Evolutionary conservation across 495 filamentous ascomycete species (phyloP), one percentile per base, ranked within the genome.

Genomic region (Arthonia radiata): DNA sequence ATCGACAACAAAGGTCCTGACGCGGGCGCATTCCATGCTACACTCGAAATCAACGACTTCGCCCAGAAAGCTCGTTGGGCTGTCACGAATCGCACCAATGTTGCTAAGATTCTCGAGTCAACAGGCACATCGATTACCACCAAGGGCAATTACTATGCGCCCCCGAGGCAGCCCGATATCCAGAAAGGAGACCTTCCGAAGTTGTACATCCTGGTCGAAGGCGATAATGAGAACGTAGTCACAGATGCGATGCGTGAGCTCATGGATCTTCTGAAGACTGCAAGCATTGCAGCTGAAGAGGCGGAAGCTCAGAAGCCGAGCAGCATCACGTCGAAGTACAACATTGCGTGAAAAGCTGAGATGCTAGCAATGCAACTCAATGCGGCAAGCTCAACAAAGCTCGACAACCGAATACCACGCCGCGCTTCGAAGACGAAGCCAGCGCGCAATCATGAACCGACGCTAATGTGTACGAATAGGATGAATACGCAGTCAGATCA

Each of bases 1-100:
- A 92, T 93, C 42, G 86, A 99, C 54, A 99, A 99, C 46, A 91
- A 92, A 45, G 86, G 86, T 3, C 86, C 86, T 8, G 86, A 99
- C 52, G 86, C 86, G 5, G 86, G 86, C 16, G 79, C 79, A 8
- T 99, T 86, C 64, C 86, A 99, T 46, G 80, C 86, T 15, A 94
- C 82, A 3, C 54, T 99, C 37, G 89, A 94, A 45, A 94, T 99
- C 61, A 99, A 99, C 46, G 86, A 94, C 50, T 94, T 93, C 48
- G 89, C 86, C 15, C 86, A 94, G 48, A 93, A 94, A 65, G 86
- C 89, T 35, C 67, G 86, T 30, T 99, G 86, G 86, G 83, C 80
- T 13, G 86, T 99, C 48, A 99, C 86, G 26, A 99, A 99, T 43
- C 67, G 86, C 23, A 99, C 89, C 4, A 99, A 99, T 39, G 86